Percentiles rank a stretch among this genome's conserved stretches.
Evolutionary conservation across 2,329 filamentous ascomycete species (phyloP).

Genomic region (Cercospora sp.): DNA sequence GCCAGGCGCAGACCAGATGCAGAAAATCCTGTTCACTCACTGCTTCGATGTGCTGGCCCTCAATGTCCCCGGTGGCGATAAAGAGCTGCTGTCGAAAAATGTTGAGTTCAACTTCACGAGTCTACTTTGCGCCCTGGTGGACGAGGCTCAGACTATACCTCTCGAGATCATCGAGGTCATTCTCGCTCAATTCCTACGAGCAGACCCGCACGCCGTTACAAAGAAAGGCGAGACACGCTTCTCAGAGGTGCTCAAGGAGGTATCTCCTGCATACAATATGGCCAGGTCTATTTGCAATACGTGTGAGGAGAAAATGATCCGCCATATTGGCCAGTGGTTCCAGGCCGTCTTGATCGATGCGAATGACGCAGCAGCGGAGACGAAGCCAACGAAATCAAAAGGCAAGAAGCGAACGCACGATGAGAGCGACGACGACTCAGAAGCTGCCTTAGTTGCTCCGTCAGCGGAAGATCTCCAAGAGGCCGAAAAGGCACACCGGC

Average conservation of each 20-base stretch:
- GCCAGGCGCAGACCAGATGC: conserved; percentile 74
- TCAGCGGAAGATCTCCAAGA: conserved; percentile 85
- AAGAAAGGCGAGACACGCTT: conserved; percentile 47
- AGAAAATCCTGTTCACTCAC: conserved; percentile 77
- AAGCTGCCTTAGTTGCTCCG: conserved; percentile 48
- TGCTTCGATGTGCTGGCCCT: conserved; percentile 91
- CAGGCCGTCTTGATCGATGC: conserved; percentile 94
- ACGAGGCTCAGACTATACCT: conserved; percentile 77
- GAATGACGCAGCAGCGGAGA: conserved; percentile 42
- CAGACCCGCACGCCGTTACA: conserved; percentile 62
- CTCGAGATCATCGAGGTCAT: conserved; percentile 85
- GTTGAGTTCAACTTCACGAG: conserved; percentile 91
- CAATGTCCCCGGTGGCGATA: conserved; percentile 69
- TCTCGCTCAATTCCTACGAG: conserved; percentile 91
- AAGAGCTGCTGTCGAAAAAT: conserved; percentile 85
- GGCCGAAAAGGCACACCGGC: conserved; percentile 80
- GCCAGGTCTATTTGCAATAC: conserved; percentile 89
- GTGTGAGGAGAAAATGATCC: conserved; percentile 90
- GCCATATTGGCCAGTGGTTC: conserved; percentile 93
- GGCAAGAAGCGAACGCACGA: conserved; percentile 41
- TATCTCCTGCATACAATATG: conserved; percentile 93
- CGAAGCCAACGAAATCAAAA: conserved; percentile 53
- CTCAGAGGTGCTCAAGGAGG: conserved; percentile 64
- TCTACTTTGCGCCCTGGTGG: conserved; percentile 79
- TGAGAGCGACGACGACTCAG: conserved; percentile 46